A percentile compares a stretch with the other conserved stretches of the same genome.
These are phyloP conservation scores for Schoenoplectus triqueter DNA, from an alignment of 202 grass and related monocot species.

Conservation along the genomic window DNA sequence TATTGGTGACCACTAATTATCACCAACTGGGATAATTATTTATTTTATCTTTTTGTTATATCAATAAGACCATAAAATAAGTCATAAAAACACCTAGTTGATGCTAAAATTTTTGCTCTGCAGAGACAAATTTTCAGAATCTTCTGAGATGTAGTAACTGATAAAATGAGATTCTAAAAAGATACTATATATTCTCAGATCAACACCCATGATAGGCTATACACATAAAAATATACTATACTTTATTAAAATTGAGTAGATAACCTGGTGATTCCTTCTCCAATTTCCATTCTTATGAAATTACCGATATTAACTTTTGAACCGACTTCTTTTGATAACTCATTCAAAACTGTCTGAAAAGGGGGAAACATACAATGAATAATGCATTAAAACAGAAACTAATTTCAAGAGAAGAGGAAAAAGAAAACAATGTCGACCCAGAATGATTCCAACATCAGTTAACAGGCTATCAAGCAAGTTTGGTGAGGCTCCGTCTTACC, in stretches of 20 bases:
- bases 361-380: conserved; percentile 37
- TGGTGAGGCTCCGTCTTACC: not conserved
- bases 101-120: not conserved
- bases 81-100: not conserved
- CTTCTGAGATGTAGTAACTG: not conserved
- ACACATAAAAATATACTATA: not conserved
- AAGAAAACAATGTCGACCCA: not conserved
- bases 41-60: not conserved
- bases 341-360: conserved; percentile 65
- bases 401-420: conserved; percentile 19
- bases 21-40: not conserved
- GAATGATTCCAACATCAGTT: not conserved
- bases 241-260: conserved; percentile 22
- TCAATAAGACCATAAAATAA: not conserved
- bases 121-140: not conserved
- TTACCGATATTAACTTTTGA: conserved; percentile 76
- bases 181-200: not conserved
- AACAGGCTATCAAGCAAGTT: not conserved
- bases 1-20: not conserved
- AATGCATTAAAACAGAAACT: conserved; percentile 24
- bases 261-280: conserved; percentile 84
- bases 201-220: not conserved
- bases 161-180: conserved; percentile 24
- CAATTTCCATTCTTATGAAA: conserved; percentile 87
- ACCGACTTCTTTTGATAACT: conserved; percentile 88